Percentiles rank a stretch among this genome's conserved stretches.
phyloP scores from a whole-genome alignment of 352 stramenopile genomes.

The Phytophthora palmivora region DNA sequence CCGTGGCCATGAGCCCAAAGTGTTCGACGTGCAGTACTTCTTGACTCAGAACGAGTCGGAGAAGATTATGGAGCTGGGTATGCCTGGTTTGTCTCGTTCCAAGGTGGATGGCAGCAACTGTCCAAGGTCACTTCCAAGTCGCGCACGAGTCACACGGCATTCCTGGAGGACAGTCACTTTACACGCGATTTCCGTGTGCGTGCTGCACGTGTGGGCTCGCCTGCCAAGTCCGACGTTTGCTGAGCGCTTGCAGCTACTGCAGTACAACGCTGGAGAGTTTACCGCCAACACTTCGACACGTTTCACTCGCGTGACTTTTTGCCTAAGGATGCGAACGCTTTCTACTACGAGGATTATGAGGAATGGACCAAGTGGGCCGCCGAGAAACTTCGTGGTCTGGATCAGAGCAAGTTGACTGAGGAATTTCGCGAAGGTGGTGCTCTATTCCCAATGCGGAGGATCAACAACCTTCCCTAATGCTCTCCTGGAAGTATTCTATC shows the following conservation, averaged over 20 bases:
- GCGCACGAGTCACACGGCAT: slow-evolving; percentile 83
- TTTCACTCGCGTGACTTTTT: slow-evolving; percentile 80
- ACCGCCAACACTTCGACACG: slow-evolving; percentile 81
- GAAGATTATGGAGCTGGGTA: slow-evolving; percentile 59
- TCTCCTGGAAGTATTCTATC: slow-evolving; percentile 67
- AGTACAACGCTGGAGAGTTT: slow-evolving; percentile 83
- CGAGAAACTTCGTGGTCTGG: slow-evolving; percentile 46
- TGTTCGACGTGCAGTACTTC: slow-evolving; percentile 80
- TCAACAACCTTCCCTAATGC: slow-evolving; percentile 64
- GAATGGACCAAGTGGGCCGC: slow-evolving; percentile 65
- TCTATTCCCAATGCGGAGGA: slow-evolving; percentile 67
- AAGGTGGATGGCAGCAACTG: slow-evolving; percentile 72
- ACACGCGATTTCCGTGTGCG: slow-evolving; percentile 75
- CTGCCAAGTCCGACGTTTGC: slow-evolving; percentile 71
- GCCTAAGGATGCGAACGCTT: slow-evolving; percentile 50
- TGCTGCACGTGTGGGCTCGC: slow-evolving; percentile 59
- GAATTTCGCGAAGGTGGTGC: slow-evolving; percentile 60
- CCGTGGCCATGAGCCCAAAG: slow-evolving; percentile 71
- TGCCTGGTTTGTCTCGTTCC: slow-evolving; percentile 58
- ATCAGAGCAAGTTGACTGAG: slow-evolving; percentile 46
- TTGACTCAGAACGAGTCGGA: slow-evolving; percentile 62
- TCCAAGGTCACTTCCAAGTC: slow-evolving; percentile 66
- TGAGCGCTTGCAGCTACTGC: slow-evolving; percentile 76
- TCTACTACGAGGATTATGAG: slow-evolving; percentile 64
- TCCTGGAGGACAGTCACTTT: slow-evolving; percentile 64